A percentile compares a stretch with the other conserved stretches of the same genome.
Conservation (phyloP, 106 monocot species). For the Hemerocallis citrina region DNA sequence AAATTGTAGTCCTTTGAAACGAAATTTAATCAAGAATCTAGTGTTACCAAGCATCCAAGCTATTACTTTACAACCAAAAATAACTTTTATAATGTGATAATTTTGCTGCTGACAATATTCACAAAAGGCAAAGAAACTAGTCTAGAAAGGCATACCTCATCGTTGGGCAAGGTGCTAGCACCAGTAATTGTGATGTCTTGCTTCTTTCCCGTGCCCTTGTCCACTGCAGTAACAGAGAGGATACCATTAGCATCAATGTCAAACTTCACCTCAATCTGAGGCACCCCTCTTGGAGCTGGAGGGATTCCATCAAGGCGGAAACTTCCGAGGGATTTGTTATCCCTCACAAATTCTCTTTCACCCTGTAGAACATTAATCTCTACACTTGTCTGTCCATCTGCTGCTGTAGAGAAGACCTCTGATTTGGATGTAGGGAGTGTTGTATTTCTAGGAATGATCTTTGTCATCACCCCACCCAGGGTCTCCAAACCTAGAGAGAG, state of each 20-base stretch:
- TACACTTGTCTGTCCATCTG: conserved; percentile 85
- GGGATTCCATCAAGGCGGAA: conserved; percentile 93
- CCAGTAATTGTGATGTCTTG: conserved; percentile 77
- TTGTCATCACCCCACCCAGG: conserved; percentile 93
- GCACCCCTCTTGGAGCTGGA: conserved; percentile 78
- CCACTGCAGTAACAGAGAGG: conserved; percentile 70
- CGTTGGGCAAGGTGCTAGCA: conserved; percentile 51
- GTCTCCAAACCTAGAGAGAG: conserved; percentile 82
- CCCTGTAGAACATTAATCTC: conserved; percentile 92
- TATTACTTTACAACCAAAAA: too few species aligned
- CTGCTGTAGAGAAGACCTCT: conserved; percentile 94
- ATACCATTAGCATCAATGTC: conserved; percentile 95
- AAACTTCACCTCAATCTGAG: conserved; percentile 90
- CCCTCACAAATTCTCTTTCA: conserved; percentile 86
- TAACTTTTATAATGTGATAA: too few species aligned
- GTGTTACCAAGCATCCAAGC: too few species aligned
- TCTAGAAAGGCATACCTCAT: conserved; percentile 43
- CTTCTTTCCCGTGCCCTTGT: conserved; percentile 75
- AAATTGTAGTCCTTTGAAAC: too few species aligned
- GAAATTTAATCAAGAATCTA: too few species aligned
- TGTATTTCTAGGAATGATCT: conserved; percentile 88
- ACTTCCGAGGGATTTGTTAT: conserved; percentile 84
- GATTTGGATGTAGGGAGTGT: conserved; percentile 90
- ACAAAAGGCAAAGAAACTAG: too few species aligned
- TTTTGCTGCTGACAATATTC: too few species aligned